Percentiles rank a stretch among this genome's conserved stretches.
Evolutionary conservation across 768 basidiomycete genomes (phyloP).

Genomic region (Suillus americanus): DNA sequence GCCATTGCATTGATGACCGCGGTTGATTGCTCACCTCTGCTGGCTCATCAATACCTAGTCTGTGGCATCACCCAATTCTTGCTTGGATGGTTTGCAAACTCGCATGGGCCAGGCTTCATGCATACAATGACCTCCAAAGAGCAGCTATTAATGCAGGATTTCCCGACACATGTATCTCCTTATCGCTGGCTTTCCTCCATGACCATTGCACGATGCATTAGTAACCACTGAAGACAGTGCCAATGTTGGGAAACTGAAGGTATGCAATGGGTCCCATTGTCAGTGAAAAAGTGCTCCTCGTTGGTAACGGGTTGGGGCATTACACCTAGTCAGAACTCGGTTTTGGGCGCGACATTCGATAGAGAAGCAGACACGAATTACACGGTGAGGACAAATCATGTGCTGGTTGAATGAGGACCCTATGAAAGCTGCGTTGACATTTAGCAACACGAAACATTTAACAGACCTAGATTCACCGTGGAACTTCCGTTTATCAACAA

Average conservation of each 20-base stretch:
- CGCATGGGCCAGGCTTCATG: background rate
- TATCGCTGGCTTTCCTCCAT: too few relatives aligned
- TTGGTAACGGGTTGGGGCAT: too few relatives aligned
- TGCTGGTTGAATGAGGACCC: background rate
- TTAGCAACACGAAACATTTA: background rate
- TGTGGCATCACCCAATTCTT: background rate
- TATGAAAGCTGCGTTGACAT: background rate
- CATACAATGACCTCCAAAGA: background rate
- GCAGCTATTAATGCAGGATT: background rate
- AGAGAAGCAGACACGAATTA: background rate
- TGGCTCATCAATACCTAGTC: too few relatives aligned
- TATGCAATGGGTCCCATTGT: background rate
- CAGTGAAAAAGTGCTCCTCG: background rate
- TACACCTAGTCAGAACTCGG: too few relatives aligned
- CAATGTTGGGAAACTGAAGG: too few relatives aligned
- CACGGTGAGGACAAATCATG: too few relatives aligned
- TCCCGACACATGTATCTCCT: background rate
- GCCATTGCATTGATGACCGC: too few relatives aligned
- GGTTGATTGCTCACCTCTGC: too few relatives aligned
- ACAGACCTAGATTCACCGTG: background rate
- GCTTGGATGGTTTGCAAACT: background rate
- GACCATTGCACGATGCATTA: too few relatives aligned
- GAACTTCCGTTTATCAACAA: background rate
- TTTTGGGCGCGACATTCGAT: background rate
- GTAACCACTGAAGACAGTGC: too few relatives aligned